Conservation (phyloP, 2,329 filamentous ascomycete genomes). For the Fusarium pilosicola region DNA sequence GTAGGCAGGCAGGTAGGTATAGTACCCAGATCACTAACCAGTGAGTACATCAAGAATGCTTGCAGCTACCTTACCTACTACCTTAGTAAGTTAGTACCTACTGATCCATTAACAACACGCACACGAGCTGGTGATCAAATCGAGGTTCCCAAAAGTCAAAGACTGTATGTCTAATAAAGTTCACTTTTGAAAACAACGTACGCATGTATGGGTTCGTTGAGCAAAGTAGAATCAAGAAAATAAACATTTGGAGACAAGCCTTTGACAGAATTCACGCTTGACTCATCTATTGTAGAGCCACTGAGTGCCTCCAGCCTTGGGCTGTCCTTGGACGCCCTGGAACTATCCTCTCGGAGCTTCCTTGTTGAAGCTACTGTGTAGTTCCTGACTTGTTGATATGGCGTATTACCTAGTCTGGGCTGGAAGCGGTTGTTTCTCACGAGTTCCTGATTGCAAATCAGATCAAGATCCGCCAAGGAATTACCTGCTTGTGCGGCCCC, state of each 20-base stretch:
- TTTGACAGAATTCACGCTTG: neutral
- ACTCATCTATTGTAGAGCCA: neutral
- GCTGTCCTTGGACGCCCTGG: neutral
- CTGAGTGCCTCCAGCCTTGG: neutral
- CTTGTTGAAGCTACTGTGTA: neutral
- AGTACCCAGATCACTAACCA: neutral
- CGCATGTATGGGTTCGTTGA: neutral
- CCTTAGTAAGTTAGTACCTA: too few species aligned
- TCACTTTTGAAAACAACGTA: neutral
- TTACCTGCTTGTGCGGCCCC: neutral
- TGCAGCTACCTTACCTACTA: neutral
- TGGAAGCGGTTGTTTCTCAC: neutral
- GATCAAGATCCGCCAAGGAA: neutral
- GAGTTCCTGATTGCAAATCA: slow-evolving; percentile 1
- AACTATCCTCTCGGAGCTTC: slow-evolving; percentile 6
- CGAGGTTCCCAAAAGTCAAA: neutral
- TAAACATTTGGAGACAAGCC: neutral
- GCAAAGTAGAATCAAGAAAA: neutral
- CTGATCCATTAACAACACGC: neutral
- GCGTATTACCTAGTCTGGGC: neutral
- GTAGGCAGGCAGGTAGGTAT: too few species aligned
- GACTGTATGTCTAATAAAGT: neutral
- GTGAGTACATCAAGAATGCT: neutral
- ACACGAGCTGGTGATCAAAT: neutral
- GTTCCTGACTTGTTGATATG: neutral